Base-by-base conservation (phyloP, 2,329 filamentous ascomycete species). In the Fusarium denticulatum region DNA sequence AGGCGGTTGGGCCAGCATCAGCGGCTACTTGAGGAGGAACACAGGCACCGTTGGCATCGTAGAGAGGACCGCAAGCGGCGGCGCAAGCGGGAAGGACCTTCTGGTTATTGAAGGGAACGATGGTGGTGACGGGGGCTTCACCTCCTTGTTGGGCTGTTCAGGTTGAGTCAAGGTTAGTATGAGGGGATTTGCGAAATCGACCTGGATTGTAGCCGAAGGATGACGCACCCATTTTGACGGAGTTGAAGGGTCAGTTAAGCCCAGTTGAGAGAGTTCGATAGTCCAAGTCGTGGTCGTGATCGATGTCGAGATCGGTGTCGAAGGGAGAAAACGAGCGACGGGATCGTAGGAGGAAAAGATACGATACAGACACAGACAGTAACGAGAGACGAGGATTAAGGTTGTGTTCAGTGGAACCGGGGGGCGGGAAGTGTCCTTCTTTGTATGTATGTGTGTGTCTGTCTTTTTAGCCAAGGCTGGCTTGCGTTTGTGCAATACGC, bases 31-130 rank as follows among this genome's bases (percentile, higher is more conserved):
- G 86, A 8, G 88, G 88, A 7, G 92, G 91, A 3, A 92, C 87
- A 81, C 94, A 97, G 69, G 86, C 89, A 50, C 88, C 88, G 78
- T 95, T 93, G 65, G 93, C 94, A 81, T 93, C 88, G 79, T 88
- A 90, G 49, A 94, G 88, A 34, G 84, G 80, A 47, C 87, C 86
- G 78, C 92, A 94, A 52, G 79, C 70, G 28, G 84, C 80, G 15
- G 89, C 92, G 77, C 92, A 94, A 32, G 86, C 79, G 9, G 92
- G 92, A 55, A 94, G 88, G 46, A 79, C 60, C 53, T 67, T 64
- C 28, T 65, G 71, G 46, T 85, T 81, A 52, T 77, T 73, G 75
- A 91, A 89, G 55, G 89, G 89, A 46, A 90, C 84, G 71, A 92
- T 85, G 11, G 88, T 89, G 18, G 87, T 89, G 45, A 78, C 71